Base-by-base conservation (phyloP, 2,329 filamentous ascomycete species). In the Bipolaris bicolor region DNA sequence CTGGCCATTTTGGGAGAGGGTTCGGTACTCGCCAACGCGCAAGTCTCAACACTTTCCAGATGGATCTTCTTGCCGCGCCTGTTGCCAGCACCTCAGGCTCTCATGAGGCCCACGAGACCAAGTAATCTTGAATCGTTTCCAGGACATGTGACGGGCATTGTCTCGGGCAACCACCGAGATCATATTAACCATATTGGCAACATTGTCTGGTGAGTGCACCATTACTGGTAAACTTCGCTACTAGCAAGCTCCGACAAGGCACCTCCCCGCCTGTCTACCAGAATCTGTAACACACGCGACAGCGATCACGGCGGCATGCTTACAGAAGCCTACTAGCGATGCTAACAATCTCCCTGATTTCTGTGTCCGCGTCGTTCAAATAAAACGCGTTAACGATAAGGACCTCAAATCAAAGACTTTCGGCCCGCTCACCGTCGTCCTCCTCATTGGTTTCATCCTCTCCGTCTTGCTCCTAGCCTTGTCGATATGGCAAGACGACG, bases 1-100 rank as follows among this genome's bases (percentile, higher is more conserved):
- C 79, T 84, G n/a, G 81, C 81, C 55, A 80, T 84, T 60, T 70
- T 83, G 26, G 81, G 81, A 44, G 81, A 83, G 68, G 80, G 80
- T 71, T 81, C 78, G 46, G 77, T 83, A 20, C 71, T 80, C 6
- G 78, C 80, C 40, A 82, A 81, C 61, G 80, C 81, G 16, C 80
- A 83, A 65, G 80, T 83, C 20, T 77, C 80, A 5, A 81, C 81
- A 0, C 73, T 83, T 5, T 83, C 81, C 10, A 75, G 69, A 66
- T 79, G 81, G 66, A 80, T 81, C 61, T 82, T 79, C 59, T 69
- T 83, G 6, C 81, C 81, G 34, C 77, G 81, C 37, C 74, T 83
- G 36, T 72, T 83, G 11, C 81, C 81, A 22, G 81, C 81, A 5
- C 81, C 81, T 4, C 81, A 83, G 63, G 80, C 80, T 13, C 71